These are phyloP conservation scores for Leishmania gerbilli DNA, from an alignment of 208 protist genomes.

Conservation along the genomic window DNA sequence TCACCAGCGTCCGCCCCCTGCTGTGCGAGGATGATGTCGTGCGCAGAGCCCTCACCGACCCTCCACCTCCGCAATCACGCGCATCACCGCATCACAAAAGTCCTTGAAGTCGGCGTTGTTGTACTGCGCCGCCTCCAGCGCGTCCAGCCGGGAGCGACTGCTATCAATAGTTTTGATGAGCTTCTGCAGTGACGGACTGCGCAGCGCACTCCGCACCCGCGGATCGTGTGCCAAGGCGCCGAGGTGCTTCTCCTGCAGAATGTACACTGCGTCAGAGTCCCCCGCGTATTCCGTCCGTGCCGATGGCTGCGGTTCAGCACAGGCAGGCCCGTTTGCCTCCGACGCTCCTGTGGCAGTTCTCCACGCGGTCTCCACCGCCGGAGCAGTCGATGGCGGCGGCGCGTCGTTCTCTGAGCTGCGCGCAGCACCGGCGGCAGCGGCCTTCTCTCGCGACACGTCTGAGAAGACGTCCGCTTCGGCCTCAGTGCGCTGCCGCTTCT, in stretches of 20 bases:
- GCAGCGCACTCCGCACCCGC: slow-evolving; percentile 51
- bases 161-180: slow-evolving; percentile 67
- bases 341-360: background rate
- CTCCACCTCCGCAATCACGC: slow-evolving; percentile 42
- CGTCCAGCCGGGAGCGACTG: slow-evolving; percentile 74
- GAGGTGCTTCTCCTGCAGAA: slow-evolving; percentile 72
- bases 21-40: background rate
- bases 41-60: slow-evolving; percentile 5
- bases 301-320: background rate
- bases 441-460: slow-evolving; percentile 24
- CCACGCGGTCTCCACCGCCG: background rate
- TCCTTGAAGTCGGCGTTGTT: slow-evolving; percentile 75
- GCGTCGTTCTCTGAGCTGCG: background rate
- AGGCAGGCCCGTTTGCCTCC: background rate
- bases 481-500: slow-evolving; percentile 25
- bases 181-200: slow-evolving; percentile 54
- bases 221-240: slow-evolving; percentile 48
- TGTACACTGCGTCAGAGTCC: slow-evolving; percentile 37
- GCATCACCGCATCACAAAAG: slow-evolving; percentile 70
- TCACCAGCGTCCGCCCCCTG: background rate
- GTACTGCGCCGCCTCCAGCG: slow-evolving; percentile 75
- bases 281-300: slow-evolving; percentile 18
- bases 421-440: background rate
- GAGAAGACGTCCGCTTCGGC: slow-evolving; percentile 33
- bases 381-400: background rate